Conservation (phyloP, 176 grass and related monocot species). For the Rhynchospora tenuis region DNA sequence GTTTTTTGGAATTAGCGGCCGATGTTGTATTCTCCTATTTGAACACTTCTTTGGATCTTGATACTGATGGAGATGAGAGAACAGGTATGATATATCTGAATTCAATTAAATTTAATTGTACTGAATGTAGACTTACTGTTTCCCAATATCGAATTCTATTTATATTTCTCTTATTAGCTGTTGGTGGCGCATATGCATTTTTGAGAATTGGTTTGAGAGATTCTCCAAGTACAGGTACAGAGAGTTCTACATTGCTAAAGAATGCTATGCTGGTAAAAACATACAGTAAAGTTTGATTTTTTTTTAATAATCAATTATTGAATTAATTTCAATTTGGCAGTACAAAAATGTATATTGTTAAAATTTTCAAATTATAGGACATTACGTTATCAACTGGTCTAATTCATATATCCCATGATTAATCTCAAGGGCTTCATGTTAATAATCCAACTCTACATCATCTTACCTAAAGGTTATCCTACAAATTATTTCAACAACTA, state of each 20-base stretch:
- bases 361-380: conserved; percentile 43
- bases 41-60: conserved; percentile 75
- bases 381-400: conserved; percentile 86
- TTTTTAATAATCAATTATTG: background rate
- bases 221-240: conserved; percentile 82
- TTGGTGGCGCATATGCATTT: conserved; percentile 77
- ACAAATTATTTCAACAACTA: conserved; percentile 13
- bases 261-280: conserved; percentile 76
- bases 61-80: conserved; percentile 60
- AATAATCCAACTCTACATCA: conserved; percentile 11
- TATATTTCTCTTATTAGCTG: conserved; percentile 40
- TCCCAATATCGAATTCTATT: conserved; percentile 1
- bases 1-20: conserved; percentile 87
- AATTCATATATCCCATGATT: conserved; percentile 56
- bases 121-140: background rate
- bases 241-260: conserved; percentile 91
- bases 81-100: conserved; percentile 45
- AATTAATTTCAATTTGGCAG: background rate
- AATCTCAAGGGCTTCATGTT: conserved; percentile 96
- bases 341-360: background rate
- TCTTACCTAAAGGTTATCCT: background rate
- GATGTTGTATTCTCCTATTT: conserved; percentile 98
- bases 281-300: background rate
- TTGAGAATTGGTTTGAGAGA: conserved; percentile 82
- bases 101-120: background rate